phyloP scores from a whole-genome alignment of 371 early-diverging fungal species.

The Batrachochytrium dendrobatidis region DNA sequence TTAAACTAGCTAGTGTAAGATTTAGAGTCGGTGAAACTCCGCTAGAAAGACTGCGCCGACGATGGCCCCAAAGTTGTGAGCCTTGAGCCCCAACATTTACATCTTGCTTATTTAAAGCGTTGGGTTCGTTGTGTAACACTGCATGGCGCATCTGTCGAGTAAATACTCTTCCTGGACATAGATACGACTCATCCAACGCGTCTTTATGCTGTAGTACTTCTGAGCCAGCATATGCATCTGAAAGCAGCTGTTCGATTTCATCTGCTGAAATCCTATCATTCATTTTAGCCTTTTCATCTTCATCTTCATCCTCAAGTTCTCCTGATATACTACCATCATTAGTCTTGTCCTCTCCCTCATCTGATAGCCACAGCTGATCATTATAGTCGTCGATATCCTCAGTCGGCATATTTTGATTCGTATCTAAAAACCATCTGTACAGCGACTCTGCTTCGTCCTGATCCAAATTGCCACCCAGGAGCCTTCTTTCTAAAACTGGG shows the following conservation, averaged over 20 bases:
- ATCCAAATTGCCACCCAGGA: not conserved
- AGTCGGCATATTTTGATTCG: not conserved
- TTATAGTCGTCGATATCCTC: constrained; percentile 1
- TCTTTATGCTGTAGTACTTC: not conserved
- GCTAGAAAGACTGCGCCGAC: too few relatives aligned
- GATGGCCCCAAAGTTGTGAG: too few relatives aligned
- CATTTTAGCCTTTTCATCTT: too few relatives aligned
- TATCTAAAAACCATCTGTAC: not conserved
- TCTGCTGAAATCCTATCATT: not conserved
- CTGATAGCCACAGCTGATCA: constrained; percentile 1
- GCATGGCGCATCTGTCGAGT: not conserved
- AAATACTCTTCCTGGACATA: not conserved
- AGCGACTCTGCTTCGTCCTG: not conserved
- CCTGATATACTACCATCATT: not conserved
- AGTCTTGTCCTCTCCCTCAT: not conserved
- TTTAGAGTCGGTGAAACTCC: too few relatives aligned
- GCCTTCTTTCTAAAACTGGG: not conserved
- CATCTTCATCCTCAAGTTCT: not conserved
- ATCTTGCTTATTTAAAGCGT: too few relatives aligned
- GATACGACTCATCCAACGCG: constrained; percentile 1
- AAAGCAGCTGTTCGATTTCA: not conserved
- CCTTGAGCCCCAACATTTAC: too few relatives aligned
- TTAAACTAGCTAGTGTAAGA: too few relatives aligned
- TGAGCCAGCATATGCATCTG: not conserved
- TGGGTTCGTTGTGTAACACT: too few relatives aligned